Evolutionary conservation across 805 yeast genomes (phyloP), one percentile per base, ranked within the genome.

Genomic region (Blastobotrys terrestris): DNA sequence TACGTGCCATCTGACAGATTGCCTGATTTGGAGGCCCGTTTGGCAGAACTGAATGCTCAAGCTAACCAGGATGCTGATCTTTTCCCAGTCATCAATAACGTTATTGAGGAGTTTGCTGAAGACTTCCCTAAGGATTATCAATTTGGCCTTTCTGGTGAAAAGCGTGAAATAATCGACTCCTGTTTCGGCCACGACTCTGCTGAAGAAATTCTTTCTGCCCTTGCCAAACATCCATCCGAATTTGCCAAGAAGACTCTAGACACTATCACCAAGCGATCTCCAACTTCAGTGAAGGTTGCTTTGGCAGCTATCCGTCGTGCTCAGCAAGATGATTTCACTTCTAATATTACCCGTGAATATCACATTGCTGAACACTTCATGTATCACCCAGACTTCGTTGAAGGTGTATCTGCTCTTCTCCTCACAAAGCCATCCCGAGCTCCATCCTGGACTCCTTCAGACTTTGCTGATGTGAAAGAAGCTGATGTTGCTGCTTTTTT

Each of bases 91-190:
- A 81, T 92, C 35, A 84, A 85, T 69, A 75, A 74, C 49, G 80
- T 90, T 3, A 79, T 92, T 54, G 89, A 88, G 63, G 96, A 90
- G 66, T 92, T 81, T 66, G 72, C 85, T 14, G 84, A 80, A 53
- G 81, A 80, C 43, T 71, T 84, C 50, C 94, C 96, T 31, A 72
- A 68, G 42, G 76, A 74, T 64, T 84, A 81, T 70, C 68, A 76
- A 60, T 86, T 80, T 66, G 81, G 79, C 56, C 79, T 77, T 60
- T 62, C 81, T 16, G 65, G 72, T 2, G 81, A 76, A 31, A 78
- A 87, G 60, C 73, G 89, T 46, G 67, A 72, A 48, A 73, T 83
- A 31, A 84, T 94, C 62, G 95, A 88, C 62, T 64, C 65, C 19
- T 82, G 88, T 46, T 94, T 92, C 67, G 67, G 79, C 51, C 67